Percentiles rank a stretch among this genome's conserved stretches.
Conservation (phyloP, 2,329 filamentous ascomycete species). For the Penicillium griseofulvum region DNA sequence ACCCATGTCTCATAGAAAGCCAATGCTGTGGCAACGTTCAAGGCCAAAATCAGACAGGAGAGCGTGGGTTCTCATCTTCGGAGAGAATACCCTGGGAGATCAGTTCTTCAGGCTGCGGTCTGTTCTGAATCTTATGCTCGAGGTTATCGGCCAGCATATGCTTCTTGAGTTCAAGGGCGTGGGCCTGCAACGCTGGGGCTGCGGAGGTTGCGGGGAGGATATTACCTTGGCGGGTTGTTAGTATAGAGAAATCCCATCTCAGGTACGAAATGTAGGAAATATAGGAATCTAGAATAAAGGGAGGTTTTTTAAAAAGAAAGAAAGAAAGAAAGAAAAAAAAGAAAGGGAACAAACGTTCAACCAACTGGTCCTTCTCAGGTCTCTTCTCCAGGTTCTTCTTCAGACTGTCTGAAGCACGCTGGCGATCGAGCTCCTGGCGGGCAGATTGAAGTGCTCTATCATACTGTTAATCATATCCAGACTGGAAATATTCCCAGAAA, state of each 20-base stretch:
- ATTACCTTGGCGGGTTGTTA: constrained; percentile 59
- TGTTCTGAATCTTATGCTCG: constrained; percentile 79
- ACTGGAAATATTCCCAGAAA: background rate
- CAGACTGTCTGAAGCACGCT: constrained; percentile 60
- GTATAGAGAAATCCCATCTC: background rate
- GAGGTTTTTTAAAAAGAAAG: background rate
- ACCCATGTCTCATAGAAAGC: constrained; percentile 3
- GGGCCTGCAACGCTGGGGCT: constrained; percentile 73
- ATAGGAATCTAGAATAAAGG: no score
- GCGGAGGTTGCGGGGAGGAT: constrained; percentile 78
- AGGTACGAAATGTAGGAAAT: background rate
- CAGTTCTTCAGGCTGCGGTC: constrained; percentile 72
- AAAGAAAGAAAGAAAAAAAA: background rate
- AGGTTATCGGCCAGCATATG: constrained; percentile 84
- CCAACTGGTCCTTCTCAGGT: constrained; percentile 69
- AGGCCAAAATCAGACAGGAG: constrained; percentile 7
- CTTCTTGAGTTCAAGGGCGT: constrained; percentile 80
- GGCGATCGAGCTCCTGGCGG: constrained; percentile 63
- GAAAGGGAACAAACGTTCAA: constrained; percentile 64
- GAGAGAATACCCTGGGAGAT: constrained; percentile 77
- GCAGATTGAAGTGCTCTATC: constrained; percentile 61
- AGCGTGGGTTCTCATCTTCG: constrained; percentile 54
- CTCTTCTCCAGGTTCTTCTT: constrained; percentile 64
- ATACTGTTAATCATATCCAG: background rate
- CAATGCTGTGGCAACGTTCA: background rate